These are phyloP conservation scores for Coniochaeta hoffmannii DNA, from an alignment of 2,329 filamentous ascomycete genomes.

Conservation along the genomic window DNA sequence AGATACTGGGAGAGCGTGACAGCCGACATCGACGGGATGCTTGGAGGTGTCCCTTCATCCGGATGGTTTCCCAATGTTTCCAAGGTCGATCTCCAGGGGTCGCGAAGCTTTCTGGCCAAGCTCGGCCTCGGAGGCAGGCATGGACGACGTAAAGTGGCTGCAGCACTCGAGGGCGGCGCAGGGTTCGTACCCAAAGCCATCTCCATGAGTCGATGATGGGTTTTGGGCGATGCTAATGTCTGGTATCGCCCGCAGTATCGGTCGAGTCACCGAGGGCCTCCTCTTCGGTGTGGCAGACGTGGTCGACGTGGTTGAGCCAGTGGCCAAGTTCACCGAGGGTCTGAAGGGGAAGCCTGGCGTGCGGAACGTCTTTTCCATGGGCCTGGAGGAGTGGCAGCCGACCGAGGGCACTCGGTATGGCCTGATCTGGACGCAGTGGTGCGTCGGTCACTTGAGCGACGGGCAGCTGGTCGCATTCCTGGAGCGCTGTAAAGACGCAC, in stretches of 20 bases:
- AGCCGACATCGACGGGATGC: constrained; percentile 60
- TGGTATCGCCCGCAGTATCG: constrained; percentile 49
- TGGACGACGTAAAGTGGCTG: constrained; percentile 19
- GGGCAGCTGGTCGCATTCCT: constrained; percentile 63
- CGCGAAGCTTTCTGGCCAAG: constrained; percentile 63
- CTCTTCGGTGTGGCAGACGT: constrained; percentile 60
- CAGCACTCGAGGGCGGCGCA: constrained; percentile 32
- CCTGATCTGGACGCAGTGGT: constrained; percentile 89
- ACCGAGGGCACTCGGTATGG: constrained; percentile 52
- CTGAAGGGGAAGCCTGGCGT: constrained; percentile 49
- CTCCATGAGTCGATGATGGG: not conserved
- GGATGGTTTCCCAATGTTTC: constrained; percentile 55
- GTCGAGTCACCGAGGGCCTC: constrained; percentile 71
- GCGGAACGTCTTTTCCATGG: constrained; percentile 59
- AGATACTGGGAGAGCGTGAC: constrained; percentile 40
- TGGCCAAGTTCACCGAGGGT: constrained; percentile 67
- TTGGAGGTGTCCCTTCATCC: constrained; percentile 61
- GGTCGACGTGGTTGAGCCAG: constrained; percentile 81
- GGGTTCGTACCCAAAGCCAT: constrained; percentile 23
- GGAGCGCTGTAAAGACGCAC: constrained; percentile 42
- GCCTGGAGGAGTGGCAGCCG: constrained; percentile 63
- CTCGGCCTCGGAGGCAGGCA: constrained; percentile 40
- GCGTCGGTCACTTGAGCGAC: constrained; percentile 74
- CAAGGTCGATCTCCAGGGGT: constrained; percentile 63
- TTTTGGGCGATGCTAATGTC: not conserved